Evolutionary conservation across 73 alveolate species (phyloP), one percentile per base, ranked within the genome.

Genomic region (Stentor coeruleus): DNA sequence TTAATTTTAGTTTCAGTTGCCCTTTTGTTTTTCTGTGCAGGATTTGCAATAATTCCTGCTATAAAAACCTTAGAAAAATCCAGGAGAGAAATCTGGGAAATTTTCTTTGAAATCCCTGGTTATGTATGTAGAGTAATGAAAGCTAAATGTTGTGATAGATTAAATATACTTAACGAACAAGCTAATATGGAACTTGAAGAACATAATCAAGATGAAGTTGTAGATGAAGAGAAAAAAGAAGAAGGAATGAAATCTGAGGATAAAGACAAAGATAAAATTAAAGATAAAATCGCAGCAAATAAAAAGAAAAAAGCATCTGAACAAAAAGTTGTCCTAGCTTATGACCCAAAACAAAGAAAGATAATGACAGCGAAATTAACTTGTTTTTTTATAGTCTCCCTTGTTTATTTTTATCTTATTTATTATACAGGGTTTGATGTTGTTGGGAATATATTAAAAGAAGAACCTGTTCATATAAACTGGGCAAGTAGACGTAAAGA

Each of bases 111-210:
- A 57, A 57, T 57, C 0, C 73, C 73, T 57, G 73, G 73, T n/a
- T 57, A 57, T 57, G 73, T 57, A 20, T 57, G 73, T 57, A 57
- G 73, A 57, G 73, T 57, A 20, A 57, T 57, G 73, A 57, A 57
- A 31, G 73, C 73, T 0, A 57, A 57, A 57, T 57, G 73, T 2
- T 57, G 35, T 57, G 73, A 57, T 57, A 57, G 73, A 31, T 31
- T 57, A 20, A 57, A n/a, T 1, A 57, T 57, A 20, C 73, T 57
- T 20, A 57, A 57, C 2, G 73, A 57, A 2, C 73, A 57, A 2
- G 73, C 73, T 31, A 57, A 57, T 57, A 57, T 57, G 73, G 73
- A 57, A 31, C 73, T 57, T 57, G 73, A 57, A 57, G 73, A 57
- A 57, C 73, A 20, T 57, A 57, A 57, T 57, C 35, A 31, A 57